phyloP scores from a whole-genome alignment of 75 land plant genomes.

The Cupressus sempervirens region DNA sequence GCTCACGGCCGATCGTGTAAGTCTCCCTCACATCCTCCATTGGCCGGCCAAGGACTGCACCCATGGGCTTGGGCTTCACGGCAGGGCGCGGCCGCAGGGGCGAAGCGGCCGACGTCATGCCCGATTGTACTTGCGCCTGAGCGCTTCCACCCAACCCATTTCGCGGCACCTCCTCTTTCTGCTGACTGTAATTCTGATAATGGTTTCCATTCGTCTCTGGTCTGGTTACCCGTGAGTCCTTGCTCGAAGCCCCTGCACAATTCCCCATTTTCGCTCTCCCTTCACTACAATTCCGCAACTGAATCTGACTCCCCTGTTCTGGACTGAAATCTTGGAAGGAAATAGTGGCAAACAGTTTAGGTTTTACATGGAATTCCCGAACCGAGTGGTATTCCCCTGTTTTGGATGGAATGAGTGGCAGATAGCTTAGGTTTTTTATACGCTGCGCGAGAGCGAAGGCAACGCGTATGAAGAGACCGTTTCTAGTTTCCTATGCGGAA shows the following conservation, averaged over 20 bases:
- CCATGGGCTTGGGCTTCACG: not conserved
- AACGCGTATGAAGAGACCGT: not conserved
- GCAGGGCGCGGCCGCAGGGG: not conserved
- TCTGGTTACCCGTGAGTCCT: not conserved
- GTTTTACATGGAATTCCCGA: not conserved
- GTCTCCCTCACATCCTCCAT: slow-evolving; percentile 33
- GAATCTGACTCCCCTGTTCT: not conserved
- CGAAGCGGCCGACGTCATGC: not conserved
- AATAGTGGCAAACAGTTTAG: not conserved
- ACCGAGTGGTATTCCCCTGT: not conserved
- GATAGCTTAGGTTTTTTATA: too few species aligned
- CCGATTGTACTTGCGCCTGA: not conserved
- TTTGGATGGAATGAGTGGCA: not conserved
- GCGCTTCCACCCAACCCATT: not conserved
- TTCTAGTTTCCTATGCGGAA: too few species aligned
- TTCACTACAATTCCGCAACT: not conserved
- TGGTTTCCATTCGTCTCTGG: not conserved
- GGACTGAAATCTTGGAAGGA: not conserved
- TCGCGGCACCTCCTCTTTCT: not conserved
- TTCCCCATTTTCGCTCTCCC: not conserved
- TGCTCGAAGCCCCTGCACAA: not conserved
- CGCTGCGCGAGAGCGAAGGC: not conserved
- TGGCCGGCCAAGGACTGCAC: slow-evolving; percentile 33
- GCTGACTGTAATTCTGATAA: not conserved
- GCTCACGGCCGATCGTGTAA: slow-evolving; percentile 45